Evolutionary conservation across 345 rosid genomes (phyloP), one percentile per base, ranked within the genome.

Genomic region (Aegle marmelos): DNA sequence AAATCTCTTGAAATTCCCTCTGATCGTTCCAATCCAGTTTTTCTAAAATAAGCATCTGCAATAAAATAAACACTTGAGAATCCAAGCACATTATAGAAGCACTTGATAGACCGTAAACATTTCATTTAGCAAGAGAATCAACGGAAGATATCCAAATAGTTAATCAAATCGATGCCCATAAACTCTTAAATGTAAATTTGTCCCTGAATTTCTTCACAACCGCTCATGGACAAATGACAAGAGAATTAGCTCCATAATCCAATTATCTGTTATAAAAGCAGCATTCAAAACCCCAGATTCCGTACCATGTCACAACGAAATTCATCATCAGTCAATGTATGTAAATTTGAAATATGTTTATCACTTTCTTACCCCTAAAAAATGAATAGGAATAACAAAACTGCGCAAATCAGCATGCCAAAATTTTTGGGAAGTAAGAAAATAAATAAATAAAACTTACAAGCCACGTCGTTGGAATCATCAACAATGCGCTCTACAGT

Each of bases 31-130:
- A 95, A 78, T 72, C 98, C 97, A 67, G 94, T 95, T 76, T 85
- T 92, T 74, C 96, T 90, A 75, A 95, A 95, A 85, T 93, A 93
- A 21, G 96, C 87, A 91, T 87, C 99, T 95, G 90, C 30, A 73
- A 63, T 21, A 7, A 37, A 34, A 54, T 50, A 48, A 31, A 50
- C 77, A 60, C 76, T 73, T 37, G 53, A 61, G 13, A 61, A 72
- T 62, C 66, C 72, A 2, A 41, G 24, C 30, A 16, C 33, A 75
- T 71, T 24, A n/a, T 24, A 5, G 10, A 75, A 84, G 39, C 76
- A 71, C 45, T 70, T 10, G 10, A 70, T 8, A 33, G 27, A 70
- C 13, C 17, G 17, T 30, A 72, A 25, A 58, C 39, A 9, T 37
- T 63, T 63, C 30, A 45, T 39, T 36, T 30, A 57, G 70, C 59